Evolutionary conservation across 139 green algal genomes (phyloP), one percentile per base, ranked within the genome.

Genomic region (Micromonas pusilla): DNA sequence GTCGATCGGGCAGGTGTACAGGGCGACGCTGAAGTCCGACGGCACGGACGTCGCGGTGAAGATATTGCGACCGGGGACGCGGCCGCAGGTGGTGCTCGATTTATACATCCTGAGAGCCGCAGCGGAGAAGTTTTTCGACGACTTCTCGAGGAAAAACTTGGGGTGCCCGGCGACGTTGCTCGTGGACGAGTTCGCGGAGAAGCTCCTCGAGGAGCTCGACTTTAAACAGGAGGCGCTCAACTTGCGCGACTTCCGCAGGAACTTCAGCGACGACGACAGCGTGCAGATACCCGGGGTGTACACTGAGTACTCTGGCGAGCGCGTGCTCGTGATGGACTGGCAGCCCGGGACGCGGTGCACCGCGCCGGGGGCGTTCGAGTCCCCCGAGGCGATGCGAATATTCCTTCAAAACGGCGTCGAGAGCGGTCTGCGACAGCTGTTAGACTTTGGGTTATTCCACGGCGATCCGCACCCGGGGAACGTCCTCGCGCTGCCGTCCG

Each of bases 391-490:
- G 38, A 54, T 39, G 25, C 28, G 25, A 5, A 33, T 37, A 2
- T 81, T 81, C 52, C 32, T 87, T 16, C 13, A 32, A 30, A 83
- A 85, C 32, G 95, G 95, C 20, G 93, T 99, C 34, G 90, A 96
- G 62, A 92, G 87, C 0, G 93, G 92, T 2, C 81, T 99, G 80
- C 79, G 89, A 54, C 94, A 98, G 90, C 90, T 99, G 80, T 89
- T 99, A 34, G 95, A 98, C 83, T 96, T 96, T 84, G 95, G 95
- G 0, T 84, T 99, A 21, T 97, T 98, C 83, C 92, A 98, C 76
- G 93, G 92, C 21, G 94, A 97, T 83, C 93, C 92, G 0, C 92
- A 97, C 78, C 82, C 80, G 9, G 81, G 86, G 28, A 98, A 98
- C 87, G 93, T 98, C 72, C 96, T 98, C 81, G 87, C 89, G 25